Evolutionary conservation across 2,329 filamentous ascomycete species (phyloP).

Genomic region (Fonsecaea multimorphosa): DNA sequence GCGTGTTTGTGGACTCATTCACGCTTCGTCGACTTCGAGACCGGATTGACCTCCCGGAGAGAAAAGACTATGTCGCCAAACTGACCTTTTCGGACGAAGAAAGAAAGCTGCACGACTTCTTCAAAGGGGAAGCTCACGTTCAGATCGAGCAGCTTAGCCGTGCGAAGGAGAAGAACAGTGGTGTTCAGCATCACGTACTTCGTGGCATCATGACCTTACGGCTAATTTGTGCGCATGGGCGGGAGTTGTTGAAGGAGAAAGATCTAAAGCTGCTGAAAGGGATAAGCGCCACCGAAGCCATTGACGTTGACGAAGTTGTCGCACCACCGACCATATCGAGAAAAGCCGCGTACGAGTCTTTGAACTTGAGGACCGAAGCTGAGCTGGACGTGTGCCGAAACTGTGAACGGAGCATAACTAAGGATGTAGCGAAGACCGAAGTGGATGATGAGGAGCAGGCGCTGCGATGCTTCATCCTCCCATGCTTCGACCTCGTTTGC

Average conservation of each 20-base stretch:
- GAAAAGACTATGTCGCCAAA: slow-evolving; percentile 73
- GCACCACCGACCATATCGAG: slow-evolving; percentile 64
- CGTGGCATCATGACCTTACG: slow-evolving; percentile 89
- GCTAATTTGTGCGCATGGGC: slow-evolving; percentile 91
- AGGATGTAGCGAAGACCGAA: slow-evolving; percentile 58
- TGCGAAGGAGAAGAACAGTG: slow-evolving; percentile 71
- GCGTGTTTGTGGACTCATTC: slow-evolving; percentile 90
- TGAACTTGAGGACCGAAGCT: slow-evolving; percentile 81
- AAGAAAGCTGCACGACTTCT: slow-evolving; percentile 78
- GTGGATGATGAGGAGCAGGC: slow-evolving; percentile 59
- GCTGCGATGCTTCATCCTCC: slow-evolving; percentile 77
- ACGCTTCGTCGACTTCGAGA: slow-evolving; percentile 91
- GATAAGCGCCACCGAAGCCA: slow-evolving; percentile 80
- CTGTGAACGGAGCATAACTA: slow-evolving; percentile 70
- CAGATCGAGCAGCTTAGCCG: slow-evolving; percentile 76
- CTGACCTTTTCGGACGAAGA: slow-evolving; percentile 80
- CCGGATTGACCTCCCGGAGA: slow-evolving; percentile 79
- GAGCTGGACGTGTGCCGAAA: slow-evolving; percentile 74
- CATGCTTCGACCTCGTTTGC: slow-evolving; percentile 87
- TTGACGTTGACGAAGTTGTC: slow-evolving; percentile 81
- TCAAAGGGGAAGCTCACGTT: slow-evolving; percentile 78
- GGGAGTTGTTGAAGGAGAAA: slow-evolving; percentile 82
- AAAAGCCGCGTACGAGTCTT: slow-evolving; percentile 82
- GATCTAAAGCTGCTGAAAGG: slow-evolving; percentile 82
- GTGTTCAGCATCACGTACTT: slow-evolving; percentile 78